phyloP scores from a whole-genome alignment of 805 yeast genomes.

The Cyberlindnera xishuangbannaensis region DNA sequence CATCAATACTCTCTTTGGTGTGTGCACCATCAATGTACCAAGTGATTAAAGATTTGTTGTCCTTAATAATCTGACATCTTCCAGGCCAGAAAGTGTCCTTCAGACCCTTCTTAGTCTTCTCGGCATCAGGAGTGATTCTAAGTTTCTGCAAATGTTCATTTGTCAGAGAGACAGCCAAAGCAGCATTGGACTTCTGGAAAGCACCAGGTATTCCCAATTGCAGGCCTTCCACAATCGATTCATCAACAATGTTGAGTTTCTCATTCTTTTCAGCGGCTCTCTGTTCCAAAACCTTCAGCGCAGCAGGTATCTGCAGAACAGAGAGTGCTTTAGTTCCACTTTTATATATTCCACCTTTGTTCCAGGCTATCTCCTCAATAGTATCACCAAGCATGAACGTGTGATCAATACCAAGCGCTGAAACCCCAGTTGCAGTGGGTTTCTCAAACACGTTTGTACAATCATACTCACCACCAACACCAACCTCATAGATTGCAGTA shows the following conservation, averaged over 20 bases:
- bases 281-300: constrained; percentile 48
- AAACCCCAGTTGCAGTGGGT: constrained; percentile 82
- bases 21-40: constrained; percentile 97
- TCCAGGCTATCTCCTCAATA: constrained; percentile 88
- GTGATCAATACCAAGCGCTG: constrained; percentile 90
- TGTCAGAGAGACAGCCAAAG: constrained; percentile 74
- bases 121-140: constrained; percentile 32
- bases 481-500: constrained; percentile 94
- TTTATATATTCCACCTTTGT: constrained; percentile 92
- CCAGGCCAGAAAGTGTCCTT: constrained; percentile 86
- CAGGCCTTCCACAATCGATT: constrained; percentile 24
- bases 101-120: constrained; percentile 44
- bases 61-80: constrained; percentile 78
- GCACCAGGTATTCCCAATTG: constrained; percentile 75
- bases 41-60: constrained; percentile 38
- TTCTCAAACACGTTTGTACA: constrained; percentile 82
- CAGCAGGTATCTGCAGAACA: constrained; percentile 53
- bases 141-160: constrained; percentile 49
- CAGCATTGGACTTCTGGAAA: constrained; percentile 81
- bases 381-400: constrained; percentile 75
- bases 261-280: constrained; percentile 65
- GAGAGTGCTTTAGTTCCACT: constrained; percentile 58
- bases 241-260: constrained; percentile 46
- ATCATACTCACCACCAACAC: constrained; percentile 97
- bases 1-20: constrained; percentile 78